These are phyloP conservation scores for Ceratocystiopsis brevicomis DNA, from an alignment of 2,329 filamentous ascomycete species.

Conservation along the genomic window DNA sequence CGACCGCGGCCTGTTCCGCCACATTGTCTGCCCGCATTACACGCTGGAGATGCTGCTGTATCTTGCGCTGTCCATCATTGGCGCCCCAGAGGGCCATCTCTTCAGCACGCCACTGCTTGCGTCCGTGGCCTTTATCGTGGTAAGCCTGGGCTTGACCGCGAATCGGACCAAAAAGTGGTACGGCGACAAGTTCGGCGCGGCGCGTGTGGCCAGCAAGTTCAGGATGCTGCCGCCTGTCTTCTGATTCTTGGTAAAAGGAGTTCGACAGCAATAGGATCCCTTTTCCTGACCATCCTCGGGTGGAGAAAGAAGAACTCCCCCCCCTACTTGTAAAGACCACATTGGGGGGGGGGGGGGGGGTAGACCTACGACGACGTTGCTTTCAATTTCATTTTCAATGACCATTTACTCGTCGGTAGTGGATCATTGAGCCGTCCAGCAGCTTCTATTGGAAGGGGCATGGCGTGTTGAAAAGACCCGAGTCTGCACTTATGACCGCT, in stretches of 20 bases:
- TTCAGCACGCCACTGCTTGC: conserved; percentile 58
- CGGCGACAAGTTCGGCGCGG: conserved; percentile 48
- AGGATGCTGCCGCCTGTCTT: conserved; percentile 58
- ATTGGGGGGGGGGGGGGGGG: too few species aligned
- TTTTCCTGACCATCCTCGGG: too few species aligned
- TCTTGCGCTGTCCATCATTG: conserved; percentile 51
- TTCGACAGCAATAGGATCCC: not conserved
- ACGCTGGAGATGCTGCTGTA: conserved; percentile 77
- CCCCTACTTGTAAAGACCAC: too few species aligned
- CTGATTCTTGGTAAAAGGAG: conserved; percentile 17
- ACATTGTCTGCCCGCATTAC: conserved; percentile 75
- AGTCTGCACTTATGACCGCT: conserved; percentile 7
- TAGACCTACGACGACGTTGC: too few species aligned
- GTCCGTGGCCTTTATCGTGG: conserved; percentile 51
- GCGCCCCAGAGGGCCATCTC: conserved; percentile 45
- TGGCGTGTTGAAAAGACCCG: too few species aligned
- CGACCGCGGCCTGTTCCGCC: conserved; percentile 48
- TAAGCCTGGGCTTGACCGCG: conserved; percentile 71
- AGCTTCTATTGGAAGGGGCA: too few species aligned
- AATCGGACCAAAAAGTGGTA: conserved; percentile 66
- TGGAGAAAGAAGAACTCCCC: too few species aligned
- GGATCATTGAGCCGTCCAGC: too few species aligned
- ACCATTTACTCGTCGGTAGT: too few species aligned
- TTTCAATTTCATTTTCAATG: too few species aligned
- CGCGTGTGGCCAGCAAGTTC: conserved; percentile 44